A percentile compares a stretch with the other conserved stretches of the same genome.
Conservation (phyloP, 345 rosid genomes). For the Brassica carinata region DNA sequence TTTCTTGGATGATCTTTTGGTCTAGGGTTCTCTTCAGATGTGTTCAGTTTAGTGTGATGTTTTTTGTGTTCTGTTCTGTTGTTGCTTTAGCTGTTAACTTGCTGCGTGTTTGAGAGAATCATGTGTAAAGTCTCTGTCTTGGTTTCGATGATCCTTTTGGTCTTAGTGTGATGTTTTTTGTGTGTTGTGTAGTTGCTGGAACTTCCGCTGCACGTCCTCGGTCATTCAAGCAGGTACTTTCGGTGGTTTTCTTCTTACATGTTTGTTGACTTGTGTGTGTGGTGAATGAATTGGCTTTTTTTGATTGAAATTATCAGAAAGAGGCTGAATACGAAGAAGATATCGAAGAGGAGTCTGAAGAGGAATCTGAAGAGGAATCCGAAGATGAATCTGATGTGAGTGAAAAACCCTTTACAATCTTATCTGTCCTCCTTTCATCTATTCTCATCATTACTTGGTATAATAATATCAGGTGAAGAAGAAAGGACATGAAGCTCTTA, state of each 20-base stretch:
- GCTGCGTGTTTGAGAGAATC: no score
- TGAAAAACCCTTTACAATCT: background rate
- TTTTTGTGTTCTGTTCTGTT: no score
- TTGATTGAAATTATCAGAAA: conserved; percentile 40
- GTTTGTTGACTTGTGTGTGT: background rate
- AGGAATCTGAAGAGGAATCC: conserved; percentile 65
- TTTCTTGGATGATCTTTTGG: no score
- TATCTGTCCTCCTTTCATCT: background rate
- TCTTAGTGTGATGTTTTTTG: background rate
- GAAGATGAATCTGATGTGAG: conserved; percentile 43
- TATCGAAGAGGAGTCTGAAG: conserved; percentile 53
- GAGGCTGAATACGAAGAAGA: conserved; percentile 55
- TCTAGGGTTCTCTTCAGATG: no score
- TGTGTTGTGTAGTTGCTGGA: conserved; percentile 73
- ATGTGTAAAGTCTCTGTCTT: background rate
- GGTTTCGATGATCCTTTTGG: background rate
- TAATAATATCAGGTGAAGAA: conserved; percentile 53
- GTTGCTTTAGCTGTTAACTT: no score
- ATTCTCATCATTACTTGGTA: no score
- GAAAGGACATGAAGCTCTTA: conserved; percentile 80
- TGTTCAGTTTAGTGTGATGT: no score
- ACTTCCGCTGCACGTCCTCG: conserved; percentile 78
- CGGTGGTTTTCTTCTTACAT: background rate
- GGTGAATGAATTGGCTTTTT: background rate
- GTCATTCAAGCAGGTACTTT: conserved; percentile 68